Percentiles rank a stretch among this genome's conserved stretches.
phyloP scores from a whole-genome alignment of 176 grass and related monocot species.

The Themeda triandra region DNA sequence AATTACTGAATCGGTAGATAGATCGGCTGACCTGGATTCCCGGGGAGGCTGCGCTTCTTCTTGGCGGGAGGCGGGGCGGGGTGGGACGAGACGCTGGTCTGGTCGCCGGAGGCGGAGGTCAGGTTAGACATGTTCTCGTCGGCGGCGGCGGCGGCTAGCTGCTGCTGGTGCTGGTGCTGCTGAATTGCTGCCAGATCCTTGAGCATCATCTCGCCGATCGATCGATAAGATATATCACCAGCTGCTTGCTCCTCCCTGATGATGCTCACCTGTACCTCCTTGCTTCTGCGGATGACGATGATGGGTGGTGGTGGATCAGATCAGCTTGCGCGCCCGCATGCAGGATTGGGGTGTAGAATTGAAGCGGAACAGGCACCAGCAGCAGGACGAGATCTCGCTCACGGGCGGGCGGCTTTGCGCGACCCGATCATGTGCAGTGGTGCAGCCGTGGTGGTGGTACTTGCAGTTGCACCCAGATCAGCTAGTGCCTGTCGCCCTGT shows the following conservation, averaged over 20 bases:
- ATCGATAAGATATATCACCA: background rate
- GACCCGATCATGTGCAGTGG: conserved; percentile 30
- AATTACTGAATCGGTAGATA: background rate
- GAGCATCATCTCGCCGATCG: conserved; percentile 43
- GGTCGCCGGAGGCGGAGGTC: conserved; percentile 90
- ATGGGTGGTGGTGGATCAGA: background rate
- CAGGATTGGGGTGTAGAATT: background rate
- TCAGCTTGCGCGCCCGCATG: background rate
- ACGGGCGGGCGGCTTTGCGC: background rate
- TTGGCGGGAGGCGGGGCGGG: conserved; percentile 50
- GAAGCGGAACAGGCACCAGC: background rate
- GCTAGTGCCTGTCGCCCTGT: conserved; percentile 13
- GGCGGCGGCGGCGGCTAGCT: conserved; percentile 12
- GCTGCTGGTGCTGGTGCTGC: conserved; percentile 41
- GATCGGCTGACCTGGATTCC: conserved; percentile 66
- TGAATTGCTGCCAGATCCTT: conserved; percentile 65
- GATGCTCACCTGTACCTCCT: background rate
- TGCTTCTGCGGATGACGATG: background rate
- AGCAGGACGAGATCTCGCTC: conserved; percentile 14
- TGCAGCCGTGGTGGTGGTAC: conserved; percentile 21
- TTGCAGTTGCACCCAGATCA: conserved; percentile 39
- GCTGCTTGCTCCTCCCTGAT: background rate
- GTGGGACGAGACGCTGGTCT: conserved; percentile 69
- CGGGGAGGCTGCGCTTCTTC: conserved; percentile 95
- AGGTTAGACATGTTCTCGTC: conserved; percentile 99